Conservation (phyloP, 129 eudicot species). For the Chrysanthemum makinoi region DNA sequence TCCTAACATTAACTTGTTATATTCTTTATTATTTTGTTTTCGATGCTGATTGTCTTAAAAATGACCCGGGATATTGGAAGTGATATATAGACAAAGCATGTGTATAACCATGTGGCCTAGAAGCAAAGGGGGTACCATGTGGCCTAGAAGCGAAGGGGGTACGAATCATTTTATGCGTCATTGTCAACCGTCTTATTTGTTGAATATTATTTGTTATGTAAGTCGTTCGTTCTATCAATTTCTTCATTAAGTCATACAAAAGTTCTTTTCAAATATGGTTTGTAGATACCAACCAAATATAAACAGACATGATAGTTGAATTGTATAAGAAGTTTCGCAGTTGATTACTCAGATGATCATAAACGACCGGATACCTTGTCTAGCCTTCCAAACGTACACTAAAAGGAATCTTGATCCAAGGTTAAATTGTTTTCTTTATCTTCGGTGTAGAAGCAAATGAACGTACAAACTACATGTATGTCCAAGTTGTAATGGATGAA, state of each 20-base stretch:
- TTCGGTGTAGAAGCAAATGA: not conserved
- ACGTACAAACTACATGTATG: not conserved
- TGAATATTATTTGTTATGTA: not conserved
- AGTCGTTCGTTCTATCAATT: not conserved
- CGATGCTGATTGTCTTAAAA: conserved; percentile 11
- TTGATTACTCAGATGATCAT: conserved; percentile 1
- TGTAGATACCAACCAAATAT: not conserved
- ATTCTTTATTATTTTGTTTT: conserved; percentile 10
- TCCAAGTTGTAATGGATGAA: not conserved
- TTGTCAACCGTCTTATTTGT: conserved; percentile 16
- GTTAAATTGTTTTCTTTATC: not conserved
- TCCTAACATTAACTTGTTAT: conserved; percentile 12
- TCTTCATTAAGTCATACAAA: conserved; percentile 2
- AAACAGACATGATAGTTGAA: not conserved
- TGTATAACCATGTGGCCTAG: conserved; percentile 32
- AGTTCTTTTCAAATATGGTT: not conserved
- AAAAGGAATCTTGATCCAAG: not conserved
- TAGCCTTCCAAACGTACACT: not conserved
- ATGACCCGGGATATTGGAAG: conserved; percentile 15
- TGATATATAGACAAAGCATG: conserved; percentile 29
- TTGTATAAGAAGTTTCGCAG: conserved; percentile 4
- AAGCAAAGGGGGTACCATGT: conserved; percentile 34
- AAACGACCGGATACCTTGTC: not conserved
- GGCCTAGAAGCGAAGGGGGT: conserved; percentile 25
- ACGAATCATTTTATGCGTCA: conserved; percentile 29